Conservation (phyloP, 1,139 yeast species). For the Geotrichum fermentans region DNA sequence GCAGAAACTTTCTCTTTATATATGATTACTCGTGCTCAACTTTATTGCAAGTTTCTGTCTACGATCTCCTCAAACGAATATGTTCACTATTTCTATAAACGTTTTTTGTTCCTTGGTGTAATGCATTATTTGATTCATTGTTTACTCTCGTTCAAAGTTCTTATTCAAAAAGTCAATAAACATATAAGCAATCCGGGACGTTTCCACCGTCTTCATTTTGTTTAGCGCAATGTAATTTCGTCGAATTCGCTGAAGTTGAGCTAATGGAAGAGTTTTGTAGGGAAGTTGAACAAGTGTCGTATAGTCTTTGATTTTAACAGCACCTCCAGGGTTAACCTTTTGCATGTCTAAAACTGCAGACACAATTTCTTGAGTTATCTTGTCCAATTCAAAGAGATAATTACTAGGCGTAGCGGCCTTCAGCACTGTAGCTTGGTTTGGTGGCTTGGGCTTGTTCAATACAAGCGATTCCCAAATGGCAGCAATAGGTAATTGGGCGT, state of each 20-base stretch:
- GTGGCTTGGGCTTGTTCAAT: slow-evolving; percentile 50
- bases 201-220: slow-evolving; percentile 65
- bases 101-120: too few relatives aligned
- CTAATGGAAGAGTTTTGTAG: slow-evolving; percentile 54
- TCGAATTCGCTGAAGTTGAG: slow-evolving; percentile 77
- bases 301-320: slow-evolving; percentile 39
- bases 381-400: slow-evolving; percentile 75
- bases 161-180: slow-evolving; percentile 70
- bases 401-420: slow-evolving; percentile 77
- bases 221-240: slow-evolving; percentile 77
- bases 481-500: slow-evolving; percentile 54
- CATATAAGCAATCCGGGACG: slow-evolving; percentile 59
- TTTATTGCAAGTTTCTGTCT: slow-evolving; percentile 13
- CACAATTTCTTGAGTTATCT: slow-evolving; percentile 60
- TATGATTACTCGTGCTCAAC: too few relatives aligned
- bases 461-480: slow-evolving; percentile 71
- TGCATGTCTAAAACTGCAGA: slow-evolving; percentile 57
- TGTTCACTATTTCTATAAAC: background rate
- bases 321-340: slow-evolving; percentile 53
- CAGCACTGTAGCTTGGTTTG: slow-evolving; percentile 40
- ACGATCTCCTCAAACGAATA: background rate
- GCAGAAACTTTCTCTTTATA: too few relatives aligned
- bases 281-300: slow-evolving; percentile 57
- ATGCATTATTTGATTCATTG: too few relatives aligned
- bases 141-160: slow-evolving; percentile 39